phyloP scores from a whole-genome alignment of 768 basidiomycete species.

The Termitomyces sp. region DNA sequence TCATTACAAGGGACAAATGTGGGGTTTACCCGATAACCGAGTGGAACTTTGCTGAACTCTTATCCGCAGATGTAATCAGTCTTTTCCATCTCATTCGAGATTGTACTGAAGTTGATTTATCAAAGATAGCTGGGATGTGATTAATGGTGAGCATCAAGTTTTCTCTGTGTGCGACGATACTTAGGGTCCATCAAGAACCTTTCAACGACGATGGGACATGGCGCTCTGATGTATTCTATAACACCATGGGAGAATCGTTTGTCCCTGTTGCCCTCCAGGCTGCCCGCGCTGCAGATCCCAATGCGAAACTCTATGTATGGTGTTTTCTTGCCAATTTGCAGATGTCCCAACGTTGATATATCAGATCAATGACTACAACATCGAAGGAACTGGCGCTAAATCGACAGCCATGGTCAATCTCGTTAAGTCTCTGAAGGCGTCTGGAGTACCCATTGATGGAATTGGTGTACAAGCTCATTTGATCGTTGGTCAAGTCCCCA shows the following conservation, averaged over 20 bases:
- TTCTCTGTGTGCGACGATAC: background rate
- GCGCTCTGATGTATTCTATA: constrained; percentile 48
- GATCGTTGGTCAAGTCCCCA: constrained; percentile 51
- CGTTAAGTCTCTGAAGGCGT: constrained; percentile 38
- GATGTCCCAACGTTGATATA: background rate
- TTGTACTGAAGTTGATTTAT: background rate
- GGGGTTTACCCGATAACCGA: constrained; percentile 1
- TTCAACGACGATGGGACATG: constrained; percentile 61
- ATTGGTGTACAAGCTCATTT: constrained; percentile 58
- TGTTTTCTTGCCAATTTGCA: background rate
- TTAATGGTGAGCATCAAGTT: constrained; percentile 25
- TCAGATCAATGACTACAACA: constrained; percentile 35
- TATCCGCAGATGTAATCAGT: constrained; percentile 24
- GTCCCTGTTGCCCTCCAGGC: constrained; percentile 47
- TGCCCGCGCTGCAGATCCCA: constrained; percentile 48
- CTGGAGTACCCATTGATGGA: constrained; percentile 51
- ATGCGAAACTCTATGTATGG: constrained; percentile 49
- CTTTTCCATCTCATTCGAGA: constrained; percentile 11
- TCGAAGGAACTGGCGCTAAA: constrained; percentile 42
- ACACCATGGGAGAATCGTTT: constrained; percentile 39
- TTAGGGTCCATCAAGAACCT: constrained; percentile 28
- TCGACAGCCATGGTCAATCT: constrained; percentile 50
- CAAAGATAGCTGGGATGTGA: constrained; percentile 37
- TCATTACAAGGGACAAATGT: constrained; percentile 53
- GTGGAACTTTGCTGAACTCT: background rate